Percentiles rank a stretch among this genome's conserved stretches.
phyloP scores from a whole-genome alignment of 305 asterid genomes.

The Fraxinus nigra region DNA sequence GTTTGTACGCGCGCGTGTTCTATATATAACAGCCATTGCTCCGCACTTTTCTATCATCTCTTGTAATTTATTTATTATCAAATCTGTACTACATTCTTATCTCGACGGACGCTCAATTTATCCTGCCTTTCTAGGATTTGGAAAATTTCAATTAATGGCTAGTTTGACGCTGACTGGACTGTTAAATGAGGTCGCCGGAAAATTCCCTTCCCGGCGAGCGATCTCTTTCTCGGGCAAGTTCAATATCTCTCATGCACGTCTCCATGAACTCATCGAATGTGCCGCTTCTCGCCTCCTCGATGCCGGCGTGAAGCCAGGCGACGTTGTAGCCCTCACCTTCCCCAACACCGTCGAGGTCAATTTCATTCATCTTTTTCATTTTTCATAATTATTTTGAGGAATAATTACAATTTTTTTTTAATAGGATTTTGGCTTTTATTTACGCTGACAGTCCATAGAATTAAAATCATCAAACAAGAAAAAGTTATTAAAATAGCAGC shows the following conservation, averaged over 20 bases:
- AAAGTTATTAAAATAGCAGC: background rate
- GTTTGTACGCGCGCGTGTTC: background rate
- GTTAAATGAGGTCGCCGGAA: slow-evolving; percentile 51
- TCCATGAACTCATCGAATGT: slow-evolving; percentile 53
- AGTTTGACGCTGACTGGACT: slow-evolving; percentile 63
- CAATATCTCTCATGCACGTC: slow-evolving; percentile 61
- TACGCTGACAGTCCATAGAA: background rate
- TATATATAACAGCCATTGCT: background rate
- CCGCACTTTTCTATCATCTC: background rate
- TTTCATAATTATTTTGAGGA: background rate
- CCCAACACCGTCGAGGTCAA: slow-evolving; percentile 83
- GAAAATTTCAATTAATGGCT: slow-evolving; percentile 2
- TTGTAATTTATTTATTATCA: background rate
- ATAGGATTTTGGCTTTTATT: background rate
- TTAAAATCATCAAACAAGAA: background rate
- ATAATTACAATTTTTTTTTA: background rate
- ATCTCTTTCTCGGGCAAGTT: slow-evolving; percentile 59
- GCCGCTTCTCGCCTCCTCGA: slow-evolving; percentile 69
- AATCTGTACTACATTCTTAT: background rate
- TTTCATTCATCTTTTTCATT: background rate
- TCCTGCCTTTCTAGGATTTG: background rate
- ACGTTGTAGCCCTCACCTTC: slow-evolving; percentile 84
- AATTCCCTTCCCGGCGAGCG: slow-evolving; percentile 62
- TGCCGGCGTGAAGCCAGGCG: slow-evolving; percentile 77
- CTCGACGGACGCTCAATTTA: background rate